Evolutionary conservation across 768 basidiomycete species (phyloP), one percentile per base, ranked within the genome.

Genomic region (Kwoniella mangroviensis): DNA sequence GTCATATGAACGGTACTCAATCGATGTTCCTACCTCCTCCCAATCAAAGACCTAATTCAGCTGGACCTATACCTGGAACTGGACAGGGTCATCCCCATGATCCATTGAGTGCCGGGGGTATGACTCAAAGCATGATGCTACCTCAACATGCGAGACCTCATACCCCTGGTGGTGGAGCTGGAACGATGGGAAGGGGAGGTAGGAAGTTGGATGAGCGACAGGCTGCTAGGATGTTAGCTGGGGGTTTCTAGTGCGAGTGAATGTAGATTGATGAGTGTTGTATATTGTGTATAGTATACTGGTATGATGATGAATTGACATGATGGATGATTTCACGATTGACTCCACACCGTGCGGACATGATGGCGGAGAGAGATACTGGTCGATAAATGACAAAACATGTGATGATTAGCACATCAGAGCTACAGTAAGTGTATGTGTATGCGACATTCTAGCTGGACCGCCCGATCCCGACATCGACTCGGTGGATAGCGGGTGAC

Each of bases 201-300:
- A 75, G 73, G 61, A 56, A 69, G 45, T 55, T 81, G 63, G 79
- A 81, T 53, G 77, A 79, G 70, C 67, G 79, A 26, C 70, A 77
- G 51, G 79, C 79, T 21, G 79, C 79, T 7, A 81, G 77, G 65
- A 55, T 81, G 71, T 72, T 81, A n/a, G 78, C 79, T 17, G 76
- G 76, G 4, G 79, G 79, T 9, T 80, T 80, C 60, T 80, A 62
- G 61, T 22, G 9, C 22, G n/a, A 19, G 17, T 41, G 45, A 6
- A 19, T 9, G 60, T 42, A 51, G 41, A 62, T n/a, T 2, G 15
- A 34, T 57, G 4, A 15, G 56, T n/a, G 56, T 34, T 57, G 56
- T 57, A 34, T 57, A 57, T 57, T 57, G 24, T 55, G 24, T 26
- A 55, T 55, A 55, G 15, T 13, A 55, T 57, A 57, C 34, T 34